Conservation (phyloP, 75 land plant genomes). For the Pinus taeda region DNA sequence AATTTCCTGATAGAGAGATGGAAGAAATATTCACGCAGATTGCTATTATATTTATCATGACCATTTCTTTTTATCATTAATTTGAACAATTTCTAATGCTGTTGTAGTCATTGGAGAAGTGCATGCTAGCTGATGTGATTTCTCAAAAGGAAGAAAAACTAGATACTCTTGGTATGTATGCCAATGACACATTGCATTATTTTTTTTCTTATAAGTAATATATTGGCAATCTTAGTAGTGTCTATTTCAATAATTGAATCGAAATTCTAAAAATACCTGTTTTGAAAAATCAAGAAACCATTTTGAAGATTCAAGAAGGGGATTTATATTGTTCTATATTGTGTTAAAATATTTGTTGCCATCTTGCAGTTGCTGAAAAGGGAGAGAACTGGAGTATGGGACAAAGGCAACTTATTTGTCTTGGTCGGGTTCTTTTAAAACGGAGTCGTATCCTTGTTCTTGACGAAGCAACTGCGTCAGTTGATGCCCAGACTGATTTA, state of each 20-base stretch:
- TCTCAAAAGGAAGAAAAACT: conserved; percentile 20
- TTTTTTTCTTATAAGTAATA: neutral
- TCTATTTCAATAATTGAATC: too few species aligned
- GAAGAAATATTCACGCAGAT: neutral
- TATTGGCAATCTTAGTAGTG: too few species aligned
- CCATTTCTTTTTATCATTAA: neutral
- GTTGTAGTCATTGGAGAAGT: conserved; percentile 36
- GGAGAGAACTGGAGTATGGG: conserved; percentile 51
- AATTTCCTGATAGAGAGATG: too few species aligned
- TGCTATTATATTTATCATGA: neutral
- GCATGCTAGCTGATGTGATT: conserved; percentile 38
- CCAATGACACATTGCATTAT: neutral
- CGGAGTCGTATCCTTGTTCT: conserved; percentile 31
- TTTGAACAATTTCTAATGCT: neutral
- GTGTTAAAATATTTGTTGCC: neutral
- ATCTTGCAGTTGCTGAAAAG: conserved; percentile 26
- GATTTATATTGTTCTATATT: too few species aligned
- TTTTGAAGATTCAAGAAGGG: too few species aligned
- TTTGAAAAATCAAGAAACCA: too few species aligned
- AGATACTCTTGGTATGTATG: conserved; percentile 28
- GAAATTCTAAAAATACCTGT: too few species aligned
- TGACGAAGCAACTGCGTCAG: conserved; percentile 45
- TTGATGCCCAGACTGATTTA: conserved; percentile 33
- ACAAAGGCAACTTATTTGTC: conserved; percentile 39
- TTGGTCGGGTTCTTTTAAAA: conserved; percentile 34